phyloP scores from a whole-genome alignment of 129 eudicot species.

The Rutidosis leptorrhynchoides region DNA sequence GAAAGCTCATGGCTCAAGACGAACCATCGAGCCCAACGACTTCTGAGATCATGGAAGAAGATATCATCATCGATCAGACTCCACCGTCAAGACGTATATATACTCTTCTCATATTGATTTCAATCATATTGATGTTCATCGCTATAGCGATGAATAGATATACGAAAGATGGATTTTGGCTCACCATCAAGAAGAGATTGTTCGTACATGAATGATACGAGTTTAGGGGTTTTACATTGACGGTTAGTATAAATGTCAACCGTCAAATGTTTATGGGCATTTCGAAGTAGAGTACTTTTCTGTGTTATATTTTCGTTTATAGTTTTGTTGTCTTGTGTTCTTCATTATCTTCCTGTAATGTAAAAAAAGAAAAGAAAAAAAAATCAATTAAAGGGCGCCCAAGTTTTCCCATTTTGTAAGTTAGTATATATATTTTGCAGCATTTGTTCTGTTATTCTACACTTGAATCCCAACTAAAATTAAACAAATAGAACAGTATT shows the following conservation, averaged over 20 bases:
- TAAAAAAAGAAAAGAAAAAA: constrained; percentile 17
- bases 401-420: neutral
- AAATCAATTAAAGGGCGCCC: neutral
- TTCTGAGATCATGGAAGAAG: constrained; percentile 34
- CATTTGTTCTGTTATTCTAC: neutral
- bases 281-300: neutral
- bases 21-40: constrained; percentile 39
- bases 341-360: constrained; percentile 13
- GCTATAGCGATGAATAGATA: constrained; percentile 31
- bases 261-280: constrained; percentile 11
- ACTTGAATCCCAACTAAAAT: neutral
- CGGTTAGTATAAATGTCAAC: constrained; percentile 25
- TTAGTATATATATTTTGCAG: too few relatives aligned
- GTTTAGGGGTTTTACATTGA: constrained; percentile 10
- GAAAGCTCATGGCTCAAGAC: constrained; percentile 35
- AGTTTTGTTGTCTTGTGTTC: constrained; percentile 24
- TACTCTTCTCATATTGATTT: constrained; percentile 12
- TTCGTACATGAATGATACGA: constrained; percentile 20
- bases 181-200: constrained; percentile 21
- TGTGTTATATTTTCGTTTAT: constrained; percentile 1
- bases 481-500: neutral
- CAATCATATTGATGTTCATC: constrained; percentile 28
- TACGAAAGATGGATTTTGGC: constrained; percentile 33
- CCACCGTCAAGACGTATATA: constrained; percentile 22
- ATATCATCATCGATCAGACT: constrained; percentile 11